phyloP scores from a whole-genome alignment of 2,329 filamentous ascomycete genomes.

The Trichoderma sp. region DNA sequence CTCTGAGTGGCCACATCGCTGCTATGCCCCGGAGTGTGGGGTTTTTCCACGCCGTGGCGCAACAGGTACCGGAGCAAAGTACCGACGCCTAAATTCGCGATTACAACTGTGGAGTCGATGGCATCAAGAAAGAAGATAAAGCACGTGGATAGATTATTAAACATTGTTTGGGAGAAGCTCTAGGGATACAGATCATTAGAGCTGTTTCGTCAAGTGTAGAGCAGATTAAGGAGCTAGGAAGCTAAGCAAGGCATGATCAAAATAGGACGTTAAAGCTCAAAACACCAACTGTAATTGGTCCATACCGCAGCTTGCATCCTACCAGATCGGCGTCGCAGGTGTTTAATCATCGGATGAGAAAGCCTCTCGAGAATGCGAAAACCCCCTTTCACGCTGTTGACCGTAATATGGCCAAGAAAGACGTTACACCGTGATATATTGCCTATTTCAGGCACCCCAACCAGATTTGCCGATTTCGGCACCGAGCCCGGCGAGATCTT shows the following conservation, averaged over 20 bases:
- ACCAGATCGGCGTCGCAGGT: background rate
- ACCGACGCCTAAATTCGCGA: background rate
- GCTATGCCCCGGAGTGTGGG: slow-evolving; percentile 9
- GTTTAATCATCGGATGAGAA: background rate
- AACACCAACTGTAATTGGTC: background rate
- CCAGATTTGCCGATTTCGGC: slow-evolving; percentile 30
- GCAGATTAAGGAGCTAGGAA: background rate
- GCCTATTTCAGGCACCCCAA: background rate
- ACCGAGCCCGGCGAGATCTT: slow-evolving; percentile 29
- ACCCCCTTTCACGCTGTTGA: background rate
- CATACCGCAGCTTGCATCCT: background rate
- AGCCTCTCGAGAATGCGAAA: background rate
- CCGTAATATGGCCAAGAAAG: background rate
- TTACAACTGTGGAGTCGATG: slow-evolving; percentile 1
- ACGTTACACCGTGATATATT: background rate
- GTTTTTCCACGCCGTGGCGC: slow-evolving; percentile 23
- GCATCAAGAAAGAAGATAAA: background rate
- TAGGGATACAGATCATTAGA: too few relatives aligned
- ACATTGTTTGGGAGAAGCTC: background rate
- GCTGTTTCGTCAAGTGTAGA: background rate
- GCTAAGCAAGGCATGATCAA: background rate
- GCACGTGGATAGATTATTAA: background rate
- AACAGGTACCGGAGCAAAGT: background rate
- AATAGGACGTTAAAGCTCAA: background rate
- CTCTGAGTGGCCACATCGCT: slow-evolving; percentile 30